Evolutionary conservation across 2,329 filamentous ascomycete species (phyloP).

Genomic region (Nemania abortiva): DNA sequence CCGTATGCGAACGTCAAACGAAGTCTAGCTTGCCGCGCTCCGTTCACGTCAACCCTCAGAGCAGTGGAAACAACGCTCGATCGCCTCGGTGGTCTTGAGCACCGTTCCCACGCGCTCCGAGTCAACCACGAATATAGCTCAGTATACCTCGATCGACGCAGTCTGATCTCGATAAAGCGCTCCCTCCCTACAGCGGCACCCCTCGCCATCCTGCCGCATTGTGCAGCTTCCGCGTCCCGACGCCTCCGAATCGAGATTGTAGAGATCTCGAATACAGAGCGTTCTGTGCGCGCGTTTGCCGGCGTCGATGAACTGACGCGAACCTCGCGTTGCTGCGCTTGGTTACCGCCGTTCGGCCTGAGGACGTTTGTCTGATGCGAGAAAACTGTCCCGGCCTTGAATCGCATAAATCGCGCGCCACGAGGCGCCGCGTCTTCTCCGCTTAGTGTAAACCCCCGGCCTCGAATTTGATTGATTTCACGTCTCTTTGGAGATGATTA

Average conservation of each 20-base stretch:
- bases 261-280: slow-evolving; percentile 35
- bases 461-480: slow-evolving; percentile 38
- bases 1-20: slow-evolving; percentile 21
- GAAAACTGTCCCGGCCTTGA: slow-evolving; percentile 28
- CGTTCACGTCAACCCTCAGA: slow-evolving; percentile 14
- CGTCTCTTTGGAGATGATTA: slow-evolving; percentile 36
- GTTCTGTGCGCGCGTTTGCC: slow-evolving; percentile 30
- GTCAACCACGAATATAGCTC: slow-evolving; percentile 21
- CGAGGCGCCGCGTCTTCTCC: slow-evolving; percentile 39
- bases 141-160: slow-evolving; percentile 33
- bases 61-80: slow-evolving; percentile 28
- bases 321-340: slow-evolving; percentile 33
- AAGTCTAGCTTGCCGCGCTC: slow-evolving; percentile 26
- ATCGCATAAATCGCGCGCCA: slow-evolving; percentile 27
- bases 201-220: slow-evolving; percentile 32
- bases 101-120: slow-evolving; percentile 9
- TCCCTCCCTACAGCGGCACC: slow-evolving; percentile 36
- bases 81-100: slow-evolving; percentile 36
- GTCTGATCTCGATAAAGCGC: slow-evolving; percentile 40
- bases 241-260: slow-evolving; percentile 36
- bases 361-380: slow-evolving; percentile 6
- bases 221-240: slow-evolving; percentile 37
- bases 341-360: slow-evolving; percentile 22
- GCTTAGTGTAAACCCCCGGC: slow-evolving; percentile 35
- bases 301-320: slow-evolving; percentile 35